Evolutionary conservation across 768 basidiomycete species (phyloP).

Genomic region (Favolaschia claudopus): DNA sequence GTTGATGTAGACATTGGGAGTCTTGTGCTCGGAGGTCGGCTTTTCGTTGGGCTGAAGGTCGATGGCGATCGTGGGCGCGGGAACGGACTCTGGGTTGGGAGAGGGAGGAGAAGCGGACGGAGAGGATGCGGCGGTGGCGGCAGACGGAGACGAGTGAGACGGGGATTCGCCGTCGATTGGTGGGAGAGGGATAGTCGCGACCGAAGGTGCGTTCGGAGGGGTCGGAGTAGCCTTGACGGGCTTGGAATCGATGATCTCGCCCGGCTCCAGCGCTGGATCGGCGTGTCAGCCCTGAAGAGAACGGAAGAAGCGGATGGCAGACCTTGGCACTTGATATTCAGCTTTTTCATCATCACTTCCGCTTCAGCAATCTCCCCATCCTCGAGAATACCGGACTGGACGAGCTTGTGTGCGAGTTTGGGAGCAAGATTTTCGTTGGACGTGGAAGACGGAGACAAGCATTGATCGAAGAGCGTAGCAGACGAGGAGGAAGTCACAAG

Average conservation of each 20-base stretch:
- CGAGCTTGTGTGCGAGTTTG: neutral
- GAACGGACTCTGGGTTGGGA: constrained; percentile 2
- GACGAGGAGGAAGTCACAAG: constrained; percentile 21
- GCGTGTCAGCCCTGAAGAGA: neutral
- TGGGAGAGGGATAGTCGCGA: constrained; percentile 18
- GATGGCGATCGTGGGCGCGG: neutral
- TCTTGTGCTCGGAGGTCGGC: constrained; percentile 39
- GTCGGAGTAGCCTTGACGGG: neutral
- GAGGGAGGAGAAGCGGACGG: neutral
- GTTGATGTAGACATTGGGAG: constrained; percentile 90
- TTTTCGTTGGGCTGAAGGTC: neutral
- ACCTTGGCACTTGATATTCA: constrained; percentile 8
- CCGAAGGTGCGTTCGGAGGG: constrained; percentile 17
- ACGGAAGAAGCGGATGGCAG: neutral
- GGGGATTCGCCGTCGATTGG: constrained; percentile 7
- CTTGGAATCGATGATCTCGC: constrained; percentile 5
- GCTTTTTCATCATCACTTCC: neutral
- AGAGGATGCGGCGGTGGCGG: neutral
- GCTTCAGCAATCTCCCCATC: constrained; percentile 12
- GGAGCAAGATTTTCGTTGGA: neutral
- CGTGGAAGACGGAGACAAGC: constrained; percentile 1
- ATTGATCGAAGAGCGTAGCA: constrained; percentile 20
- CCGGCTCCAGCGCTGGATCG: constrained; percentile 15
- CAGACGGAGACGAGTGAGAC: neutral
- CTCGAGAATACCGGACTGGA: constrained; percentile 4